Base-by-base conservation (phyloP, 2,329 filamentous ascomycete genomes). In the Nannizzia gypsea region DNA sequence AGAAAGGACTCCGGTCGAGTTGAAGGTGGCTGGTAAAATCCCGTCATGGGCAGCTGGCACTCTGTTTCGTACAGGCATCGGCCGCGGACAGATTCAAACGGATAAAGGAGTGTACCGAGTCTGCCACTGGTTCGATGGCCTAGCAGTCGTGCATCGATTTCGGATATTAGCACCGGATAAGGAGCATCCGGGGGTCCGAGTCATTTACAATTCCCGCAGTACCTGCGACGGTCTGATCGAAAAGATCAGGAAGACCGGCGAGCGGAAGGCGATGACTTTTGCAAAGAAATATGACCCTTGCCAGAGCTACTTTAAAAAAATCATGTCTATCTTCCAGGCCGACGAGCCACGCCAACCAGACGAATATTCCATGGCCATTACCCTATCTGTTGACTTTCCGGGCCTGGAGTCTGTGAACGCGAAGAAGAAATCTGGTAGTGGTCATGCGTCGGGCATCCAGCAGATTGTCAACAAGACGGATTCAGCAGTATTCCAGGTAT, bases 121-220 rank as follows among this genome's bases (percentile, higher is more conserved):
- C 11, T 81, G 79, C 0, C 88, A 93, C 70, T 93, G 89, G 89
- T 93, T 93, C 65, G 89, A 93, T 68, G 87, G 87, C 4, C 83
- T 90, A 61, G 81, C 83, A 2, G 82, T 88, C 59, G 78, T 83
- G 0, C 87, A 92, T 72, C 83, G 82, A 28, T 92, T 92, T 68
- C 80, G 89, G 60, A 86, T 92, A 34, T 66, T 83, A 2, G 69
- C 79, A 0, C 63, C 77, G 0, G 66, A 68, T 1, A 66, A 72
- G 2, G 65, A 68, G 0, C 60, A 72, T 17, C 66, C 61, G 28
- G 68, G 67, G 3, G 62, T 69, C 8, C 73, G 75, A 36, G 85
- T 91, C 2, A 75, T 80, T 24, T 92, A 92, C 70, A 86, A 85
- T 5, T 93, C 88, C 1, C 80, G 86, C 9, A 79, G 83, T 22